Base-by-base conservation (phyloP, 2,329 filamentous ascomycete species). In the Cordyceps javanica region DNA sequence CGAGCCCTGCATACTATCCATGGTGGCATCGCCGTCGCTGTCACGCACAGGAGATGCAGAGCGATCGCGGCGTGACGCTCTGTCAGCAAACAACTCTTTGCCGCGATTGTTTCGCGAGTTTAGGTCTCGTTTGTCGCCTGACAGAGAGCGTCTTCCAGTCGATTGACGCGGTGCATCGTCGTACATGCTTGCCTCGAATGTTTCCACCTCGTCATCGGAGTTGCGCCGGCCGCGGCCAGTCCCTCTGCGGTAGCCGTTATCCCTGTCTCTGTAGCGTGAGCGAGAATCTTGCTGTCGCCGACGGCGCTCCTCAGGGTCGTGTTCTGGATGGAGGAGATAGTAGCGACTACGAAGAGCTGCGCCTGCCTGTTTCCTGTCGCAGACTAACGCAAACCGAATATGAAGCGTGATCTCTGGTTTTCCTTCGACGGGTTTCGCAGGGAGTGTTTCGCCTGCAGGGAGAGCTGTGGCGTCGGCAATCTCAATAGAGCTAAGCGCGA, bases 291-390 rank as follows among this genome's bases (percentile, higher is more conserved):
- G 78, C 52, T 82, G 77, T 59, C 77, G 78, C 59, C 86, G 81
- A 61, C 85, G 77, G 54, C 83, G 82, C 73, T 90, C 91, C 63
- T 87, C 86, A 2, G 88, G 91, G 66, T 96, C 92, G 68, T 91
- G 85, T 65, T 96, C 90, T 1, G 93, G 93, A 65, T 97, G 90
- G 66, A 94, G 81, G 36, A 97, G 83, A 69, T 99, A 99, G 75
- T 95, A 97, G 13, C 90, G 83, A 72, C 93, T 97, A 60, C 89
- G 82, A 52, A 88, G 82, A 11, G 90, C 83, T 1, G 94, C 93
- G 41, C 90, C 87, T 44, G 78, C 82, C 65, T 85, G 82, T 73
- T 99, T 99, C 68, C 81, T 87, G 73, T 99, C 94, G 23, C 83
- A 80, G 26, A 80, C 77, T 6, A 91, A 16, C 0, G 92, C 88